Percentiles rank a stretch among this genome's conserved stretches.
phyloP scores from a whole-genome alignment of 768 basidiomycete genomes.

The Boletus rex-veris region DNA sequence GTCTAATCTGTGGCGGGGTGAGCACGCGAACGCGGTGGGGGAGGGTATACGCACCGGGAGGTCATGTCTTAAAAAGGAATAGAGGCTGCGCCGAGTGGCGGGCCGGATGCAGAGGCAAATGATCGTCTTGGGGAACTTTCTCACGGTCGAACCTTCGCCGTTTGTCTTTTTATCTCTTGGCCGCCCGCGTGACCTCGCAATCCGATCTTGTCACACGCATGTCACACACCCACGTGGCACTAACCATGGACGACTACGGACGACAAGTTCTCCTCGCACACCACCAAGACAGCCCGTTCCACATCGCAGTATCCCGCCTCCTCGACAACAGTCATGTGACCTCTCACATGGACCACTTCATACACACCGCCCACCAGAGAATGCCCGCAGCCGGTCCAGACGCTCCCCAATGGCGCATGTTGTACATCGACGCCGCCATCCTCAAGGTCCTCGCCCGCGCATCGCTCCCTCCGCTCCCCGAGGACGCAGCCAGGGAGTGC shows the following conservation, averaged over 20 bases:
- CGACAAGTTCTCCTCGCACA: slow-evolving; percentile 10
- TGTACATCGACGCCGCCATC: slow-evolving; percentile 77
- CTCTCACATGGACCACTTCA: slow-evolving; percentile 34
- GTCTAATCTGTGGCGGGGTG: slow-evolving; percentile 66
- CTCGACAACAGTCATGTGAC: neutral
- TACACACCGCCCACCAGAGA: slow-evolving; percentile 43
- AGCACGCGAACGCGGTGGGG: neutral
- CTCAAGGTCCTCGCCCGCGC: slow-evolving; percentile 46
- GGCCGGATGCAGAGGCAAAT: slow-evolving; percentile 37
- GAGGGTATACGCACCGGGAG: slow-evolving; percentile 51
- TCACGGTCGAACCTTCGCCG: slow-evolving; percentile 40
- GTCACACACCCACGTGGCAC: slow-evolving; percentile 7
- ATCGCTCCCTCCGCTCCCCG: slow-evolving; percentile 10
- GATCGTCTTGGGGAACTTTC: slow-evolving; percentile 50
- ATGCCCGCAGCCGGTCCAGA: slow-evolving; percentile 40
- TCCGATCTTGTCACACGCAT: slow-evolving; percentile 25
- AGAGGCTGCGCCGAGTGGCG: slow-evolving; percentile 51
- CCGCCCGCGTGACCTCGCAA: slow-evolving; percentile 38
- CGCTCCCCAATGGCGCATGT: slow-evolving; percentile 51
- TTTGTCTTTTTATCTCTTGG: slow-evolving; percentile 62
- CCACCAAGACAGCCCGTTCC: neutral
- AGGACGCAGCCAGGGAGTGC: slow-evolving; percentile 36
- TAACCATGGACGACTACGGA: slow-evolving; percentile 9
- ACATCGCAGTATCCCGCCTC: neutral
- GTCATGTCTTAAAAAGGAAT: slow-evolving; percentile 63